Evolutionary conservation across 176 grass and related monocot species (phyloP), one percentile per base, ranked within the genome.

Genomic region (Juncus effusus): DNA sequence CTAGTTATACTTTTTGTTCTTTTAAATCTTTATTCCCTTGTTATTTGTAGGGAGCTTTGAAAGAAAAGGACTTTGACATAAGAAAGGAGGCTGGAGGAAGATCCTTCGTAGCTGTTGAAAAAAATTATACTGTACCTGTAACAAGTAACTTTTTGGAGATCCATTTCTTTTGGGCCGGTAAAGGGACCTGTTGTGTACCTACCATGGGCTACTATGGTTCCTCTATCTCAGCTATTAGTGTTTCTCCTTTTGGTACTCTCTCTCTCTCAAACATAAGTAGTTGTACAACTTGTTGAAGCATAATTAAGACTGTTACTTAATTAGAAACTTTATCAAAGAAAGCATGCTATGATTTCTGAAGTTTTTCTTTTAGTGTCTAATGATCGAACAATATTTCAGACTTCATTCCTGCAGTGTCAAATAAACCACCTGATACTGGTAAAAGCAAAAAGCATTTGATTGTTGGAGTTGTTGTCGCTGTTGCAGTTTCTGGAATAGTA

Each of bases 161-260:
- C 71, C 88, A 91, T 84, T 81, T 91, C 60, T 91, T 91, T 63
- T 90, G 83, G 87, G 83, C 87, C 71, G 87, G 87, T 41, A 90
- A 86, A 69, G 87, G 87, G 14, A 90, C 88, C 71, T 91, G 84
- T 40, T 91, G 88, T 72, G 72, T 78, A 67, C 88, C 83, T 81
- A 28, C 7, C 81, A 91, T n/a, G 78, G 88, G 88, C 62, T 84
- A 81, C 69, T 87, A 91, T 6, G 88, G 81, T 0, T 73, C 78
- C 63, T 76, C 75, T 2, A 64, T 92, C 54, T 87, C 84, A 13
- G 81, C 84, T 64, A 80, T 92, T 59, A 92, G 88, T 60, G 78
- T 60, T 49, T 76, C 78, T 64, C 84, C 88, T 47, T 47, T 1
- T 47, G 44, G 44, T 47, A n/a, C n/a, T n/a, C n/a, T n/a, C n/a